phyloP scores from a whole-genome alignment of 306 rosid species.

The Quercus bicolor region DNA sequence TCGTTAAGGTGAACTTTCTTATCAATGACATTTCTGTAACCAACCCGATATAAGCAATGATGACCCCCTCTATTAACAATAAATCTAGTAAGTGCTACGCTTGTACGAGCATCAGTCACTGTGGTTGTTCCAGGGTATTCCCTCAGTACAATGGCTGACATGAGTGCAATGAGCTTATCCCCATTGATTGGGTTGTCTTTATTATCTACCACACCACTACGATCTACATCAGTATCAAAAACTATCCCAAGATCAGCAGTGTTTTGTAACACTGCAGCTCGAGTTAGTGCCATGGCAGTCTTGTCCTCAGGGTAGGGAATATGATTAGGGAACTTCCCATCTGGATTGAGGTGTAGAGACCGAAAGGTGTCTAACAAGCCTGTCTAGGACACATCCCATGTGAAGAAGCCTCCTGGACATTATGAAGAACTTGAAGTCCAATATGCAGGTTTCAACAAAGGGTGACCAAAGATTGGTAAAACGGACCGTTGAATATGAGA shows the following conservation, averaged over 20 bases:
- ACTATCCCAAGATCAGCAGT: conserved; percentile 81
- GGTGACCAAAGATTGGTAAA: too few species aligned
- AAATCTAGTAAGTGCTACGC: conserved; percentile 66
- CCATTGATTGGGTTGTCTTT: conserved; percentile 78
- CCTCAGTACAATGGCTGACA: conserved; percentile 67
- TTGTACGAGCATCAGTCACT: conserved; percentile 84
- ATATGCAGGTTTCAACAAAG: too few species aligned
- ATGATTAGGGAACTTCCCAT: conserved; percentile 93
- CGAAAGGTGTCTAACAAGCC: conserved; percentile 88
- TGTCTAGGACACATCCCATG: conserved; percentile 85
- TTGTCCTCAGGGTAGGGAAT: conserved; percentile 89
- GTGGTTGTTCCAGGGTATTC: conserved; percentile 75
- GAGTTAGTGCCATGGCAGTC: conserved; percentile 77
- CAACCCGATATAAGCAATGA: conserved; percentile 85
- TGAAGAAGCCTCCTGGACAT: conserved; percentile 94
- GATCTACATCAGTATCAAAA: conserved; percentile 85
- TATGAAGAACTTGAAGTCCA: too few species aligned
- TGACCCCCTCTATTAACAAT: conserved; percentile 63
- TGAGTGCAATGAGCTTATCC: conserved; percentile 78
- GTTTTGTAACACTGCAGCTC: conserved; percentile 60
- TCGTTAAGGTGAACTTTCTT: conserved; percentile 66
- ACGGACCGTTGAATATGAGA: too few species aligned
- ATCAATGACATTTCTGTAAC: conserved; percentile 87
- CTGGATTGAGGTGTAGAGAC: conserved; percentile 79
- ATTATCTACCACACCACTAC: conserved; percentile 76